A percentile compares a stretch with the other conserved stretches of the same genome.
Conservation (phyloP, 176 grass and related monocot species). For the Triticum aestivum region IWGSC_CS_RefSeq_v2.1 NC_057794.1:315573665-315574164, state of each 20-base stretch:
- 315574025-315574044: slow-evolving; percentile 69
- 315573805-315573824: slow-evolving; percentile 1
- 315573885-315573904: slow-evolving; percentile 94
- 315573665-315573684: not conserved
- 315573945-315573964: slow-evolving; percentile 90
- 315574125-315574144: slow-evolving; percentile 72
- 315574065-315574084: slow-evolving; percentile 85
- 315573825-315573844: slow-evolving; percentile 50
- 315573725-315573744: slow-evolving; percentile 1
- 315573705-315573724: not conserved
- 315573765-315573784: not conserved
- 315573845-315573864: slow-evolving; percentile 78
- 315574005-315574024: not conserved
- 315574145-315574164: slow-evolving; percentile 76
- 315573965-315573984: slow-evolving; percentile 32
- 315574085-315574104: slow-evolving; percentile 71
- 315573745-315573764: not conserved
- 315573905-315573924: slow-evolving; percentile 81
- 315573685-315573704: slow-evolving; percentile 5
- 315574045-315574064: slow-evolving; percentile 76
- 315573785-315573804: not conserved
- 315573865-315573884: slow-evolving; percentile 88
- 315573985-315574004: slow-evolving; percentile 21
- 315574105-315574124: slow-evolving; percentile 57
- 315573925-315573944: slow-evolving; percentile 81